Conservation (phyloP, 2,329 filamentous ascomycete genomes). For the Paraphaeosphaeria minitans region DNA sequence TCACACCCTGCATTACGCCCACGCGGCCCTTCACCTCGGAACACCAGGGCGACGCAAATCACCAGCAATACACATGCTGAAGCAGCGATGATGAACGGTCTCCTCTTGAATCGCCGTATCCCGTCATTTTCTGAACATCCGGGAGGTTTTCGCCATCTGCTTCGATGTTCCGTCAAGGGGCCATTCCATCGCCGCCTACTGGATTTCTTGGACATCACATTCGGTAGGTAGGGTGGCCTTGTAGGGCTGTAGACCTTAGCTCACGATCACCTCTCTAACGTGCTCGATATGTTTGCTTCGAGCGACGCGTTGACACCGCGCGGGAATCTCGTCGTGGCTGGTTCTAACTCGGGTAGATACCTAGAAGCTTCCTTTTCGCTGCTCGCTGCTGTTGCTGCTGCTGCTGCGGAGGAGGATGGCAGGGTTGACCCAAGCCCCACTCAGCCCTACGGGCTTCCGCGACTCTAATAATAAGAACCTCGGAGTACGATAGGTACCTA, state of each 20-base stretch:
- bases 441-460: neutral
- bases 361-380: neutral
- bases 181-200: neutral
- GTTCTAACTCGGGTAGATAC: neutral
- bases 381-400: no score
- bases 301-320: neutral
- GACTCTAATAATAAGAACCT: neutral
- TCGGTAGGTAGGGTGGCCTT: neutral
- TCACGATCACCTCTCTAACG: neutral
- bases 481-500: no score
- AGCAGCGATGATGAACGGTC: slow-evolving; percentile 15
- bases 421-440: neutral
- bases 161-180: neutral
- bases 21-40: no score
- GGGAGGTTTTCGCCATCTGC: neutral
- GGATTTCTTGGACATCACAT: neutral
- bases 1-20: no score
- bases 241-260: neutral
- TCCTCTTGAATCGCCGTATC: slow-evolving; percentile 15
- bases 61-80: slow-evolving; percentile 6
- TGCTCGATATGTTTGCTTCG: neutral
- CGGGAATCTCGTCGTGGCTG: neutral
- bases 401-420: neutral
- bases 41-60: slow-evolving; percentile 9
- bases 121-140: neutral